A percentile compares a stretch with the other conserved stretches of the same genome.
Evolutionary conservation across 345 rosid species (phyloP).

Genomic region (Sonneratia alba): DNA sequence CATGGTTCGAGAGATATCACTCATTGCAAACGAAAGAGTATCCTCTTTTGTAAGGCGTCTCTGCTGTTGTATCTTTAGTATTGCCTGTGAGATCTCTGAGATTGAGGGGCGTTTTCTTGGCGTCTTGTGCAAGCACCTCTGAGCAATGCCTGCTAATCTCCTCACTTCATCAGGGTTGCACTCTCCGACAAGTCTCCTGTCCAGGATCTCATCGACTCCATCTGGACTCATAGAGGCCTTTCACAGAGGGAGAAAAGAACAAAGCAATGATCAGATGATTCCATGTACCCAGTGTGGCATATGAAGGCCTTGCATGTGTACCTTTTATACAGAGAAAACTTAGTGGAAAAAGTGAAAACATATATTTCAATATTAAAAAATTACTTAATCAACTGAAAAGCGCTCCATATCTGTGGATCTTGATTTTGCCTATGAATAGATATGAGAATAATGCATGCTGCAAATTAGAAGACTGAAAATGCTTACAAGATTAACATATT

Average conservation of each 20-base stretch:
- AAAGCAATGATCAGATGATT: not conserved
- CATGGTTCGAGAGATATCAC: constrained; percentile 43
- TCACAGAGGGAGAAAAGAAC: constrained; percentile 1
- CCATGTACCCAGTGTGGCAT: not conserved
- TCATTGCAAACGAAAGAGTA: constrained; percentile 23
- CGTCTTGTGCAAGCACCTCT: constrained; percentile 57
- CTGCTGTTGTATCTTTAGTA: constrained; percentile 59
- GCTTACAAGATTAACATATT: constrained; percentile 78
- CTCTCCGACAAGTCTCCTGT: constrained; percentile 49
- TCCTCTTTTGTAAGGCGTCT: constrained; percentile 24
- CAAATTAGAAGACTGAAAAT: not conserved
- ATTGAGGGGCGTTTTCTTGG: constrained; percentile 78
- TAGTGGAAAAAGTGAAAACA: too few relatives aligned
- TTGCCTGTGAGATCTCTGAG: constrained; percentile 70
- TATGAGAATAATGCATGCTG: not conserved
- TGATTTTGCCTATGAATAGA: not conserved
- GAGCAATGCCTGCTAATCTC: constrained; percentile 52
- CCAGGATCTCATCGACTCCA: constrained; percentile 79
- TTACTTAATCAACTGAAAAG: too few relatives aligned
- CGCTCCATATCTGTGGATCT: not conserved
- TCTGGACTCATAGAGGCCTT: constrained; percentile 85
- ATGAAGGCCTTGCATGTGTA: too few relatives aligned
- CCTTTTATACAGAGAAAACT: too few relatives aligned
- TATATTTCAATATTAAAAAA: too few relatives aligned
- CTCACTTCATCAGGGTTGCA: constrained; percentile 63